Evolutionary conservation across 1,139 yeast genomes (phyloP), one percentile per base, ranked within the genome.

Genomic region (Taiozyma sp.): DNA sequence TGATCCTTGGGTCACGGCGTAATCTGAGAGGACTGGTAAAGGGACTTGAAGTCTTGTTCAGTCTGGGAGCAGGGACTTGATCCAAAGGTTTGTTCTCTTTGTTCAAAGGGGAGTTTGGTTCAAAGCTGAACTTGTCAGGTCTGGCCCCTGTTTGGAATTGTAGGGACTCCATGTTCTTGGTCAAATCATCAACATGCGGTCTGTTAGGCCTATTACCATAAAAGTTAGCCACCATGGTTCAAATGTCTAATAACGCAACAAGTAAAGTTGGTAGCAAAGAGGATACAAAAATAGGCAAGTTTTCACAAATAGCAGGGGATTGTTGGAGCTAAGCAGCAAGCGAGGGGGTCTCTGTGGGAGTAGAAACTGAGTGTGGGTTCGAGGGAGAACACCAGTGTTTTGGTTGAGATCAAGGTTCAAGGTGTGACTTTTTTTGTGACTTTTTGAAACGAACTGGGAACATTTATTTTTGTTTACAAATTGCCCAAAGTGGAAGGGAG

Each of bases 11-110:
- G 21, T 41, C 44, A 14, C 52, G 40, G 45, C 48, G 54, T 10
- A 55, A 45, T 48, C 50, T 57, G 34, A 48, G 43, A 9, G 60
- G 56, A 19, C 47, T 48, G 14, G 42, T 45, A 14, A 37, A 37
- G 3, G 55, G 43, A 22, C 48, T 45, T 24, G 54, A 50, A n/a
- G 56, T 50, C 24, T 53, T 53, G 10, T 49, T 47, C 9, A 55
- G 50, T 44, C 66, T 60, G 21, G 59, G 60, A 22, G 63, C 60
- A 14, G 64, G 50, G 1, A 61, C 44, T 4, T 60, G 61, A n/a
- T 50, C 54, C 22, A 54, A 47, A 1, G 73, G 70, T 3, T 65
- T 63, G 55, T 71, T 71, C 54, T 71, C 74, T 51, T 71, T 71
- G 56, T 70, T 67, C 21, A 56, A 37, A 3, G 63, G 62, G 8